Evolutionary conservation across 2,329 filamentous ascomycete species (phyloP), one percentile per base, ranked within the genome.

Genomic region (Paecilomyces dactylethromorphus): DNA sequence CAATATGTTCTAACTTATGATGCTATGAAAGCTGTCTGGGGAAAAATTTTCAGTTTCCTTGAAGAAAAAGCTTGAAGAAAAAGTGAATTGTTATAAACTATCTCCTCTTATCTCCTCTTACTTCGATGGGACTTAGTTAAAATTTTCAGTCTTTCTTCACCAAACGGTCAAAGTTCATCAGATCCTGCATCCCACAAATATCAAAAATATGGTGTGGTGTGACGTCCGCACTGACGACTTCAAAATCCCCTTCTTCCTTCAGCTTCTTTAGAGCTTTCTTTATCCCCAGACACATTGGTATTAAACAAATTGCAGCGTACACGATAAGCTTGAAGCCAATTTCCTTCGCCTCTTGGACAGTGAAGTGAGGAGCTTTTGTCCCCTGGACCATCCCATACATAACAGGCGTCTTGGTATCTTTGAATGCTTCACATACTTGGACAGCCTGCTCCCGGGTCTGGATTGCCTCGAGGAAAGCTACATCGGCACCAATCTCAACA

Each of bases 261-360:
- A 75, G 59, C 6, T 57, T 62, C 55, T 66, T 58, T 22, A 65
- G 58, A 24, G 67, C 64, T 8, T 56, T 50, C 45, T 49, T 61
- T 13, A 74, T 67, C 12, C 60, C 65, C 8, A 26, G 59, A 45
- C 66, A 65, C 2, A 70, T 65, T 10, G 70, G 63, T 21, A 55
- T 61, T 18, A 74, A 53, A 4, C 66, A 65, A 21, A 68, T 63
- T 5, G 66, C 68, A 1, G 70, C 66, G 58, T 71, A 70, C 51
- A 74, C 74, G 33, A 75, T 70, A 11, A 74, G 62, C 13, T 64
- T 59, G 56, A 73, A 75, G 1, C 72, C 73, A 49, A 74, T 61
- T 45, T 69, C 62, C 22, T 63, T 55, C 3, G 71, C 71, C 53
- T 74, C 68, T 5, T 65, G 59, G 2, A 65, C 63, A 2, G 71